Conservation (phyloP, 208 protist genomes). For the Wallacemonas sp. region DNA sequence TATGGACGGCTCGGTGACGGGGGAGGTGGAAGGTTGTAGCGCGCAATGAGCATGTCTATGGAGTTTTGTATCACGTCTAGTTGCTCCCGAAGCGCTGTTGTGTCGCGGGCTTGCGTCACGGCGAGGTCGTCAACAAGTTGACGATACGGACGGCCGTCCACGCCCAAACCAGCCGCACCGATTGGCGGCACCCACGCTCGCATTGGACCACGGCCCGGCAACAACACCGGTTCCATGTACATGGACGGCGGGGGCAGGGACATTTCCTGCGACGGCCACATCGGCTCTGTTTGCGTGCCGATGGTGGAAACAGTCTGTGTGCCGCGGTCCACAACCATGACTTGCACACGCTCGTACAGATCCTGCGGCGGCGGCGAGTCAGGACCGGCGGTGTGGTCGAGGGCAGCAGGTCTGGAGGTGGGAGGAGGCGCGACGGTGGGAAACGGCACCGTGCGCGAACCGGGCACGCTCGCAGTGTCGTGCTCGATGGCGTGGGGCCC, state of each 20-base stretch:
- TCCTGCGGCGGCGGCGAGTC: background rate
- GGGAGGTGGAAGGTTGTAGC: constrained; percentile 82
- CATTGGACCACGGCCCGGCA: constrained; percentile 3
- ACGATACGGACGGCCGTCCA: constrained; percentile 35
- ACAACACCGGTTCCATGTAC: constrained; percentile 7
- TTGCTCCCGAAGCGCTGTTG: constrained; percentile 45
- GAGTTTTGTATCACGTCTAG: constrained; percentile 77
- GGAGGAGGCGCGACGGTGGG: background rate
- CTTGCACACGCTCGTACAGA: constrained; percentile 49
- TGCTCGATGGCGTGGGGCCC: too few species aligned
- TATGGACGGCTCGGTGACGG: too few species aligned
- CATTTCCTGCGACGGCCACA: constrained; percentile 5
- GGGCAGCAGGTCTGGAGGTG: too few species aligned
- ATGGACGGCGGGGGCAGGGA: background rate
- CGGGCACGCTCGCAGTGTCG: background rate
- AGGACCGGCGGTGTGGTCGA: too few species aligned
- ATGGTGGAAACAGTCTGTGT: constrained; percentile 77
- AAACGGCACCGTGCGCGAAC: background rate
- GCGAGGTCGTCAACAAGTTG: constrained; percentile 29
- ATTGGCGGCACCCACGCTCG: background rate
- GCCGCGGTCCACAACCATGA: constrained; percentile 82
- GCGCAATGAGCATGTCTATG: constrained; percentile 82
- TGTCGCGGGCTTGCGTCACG: constrained; percentile 13
- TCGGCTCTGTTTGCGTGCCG: constrained; percentile 72
- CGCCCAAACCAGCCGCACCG: constrained; percentile 8